A percentile compares a stretch with the other conserved stretches of the same genome.
Evolutionary conservation across 2,329 filamentous ascomycete genomes (phyloP).

Genomic region (Pseudopyrenochaeta lycopersici): DNA sequence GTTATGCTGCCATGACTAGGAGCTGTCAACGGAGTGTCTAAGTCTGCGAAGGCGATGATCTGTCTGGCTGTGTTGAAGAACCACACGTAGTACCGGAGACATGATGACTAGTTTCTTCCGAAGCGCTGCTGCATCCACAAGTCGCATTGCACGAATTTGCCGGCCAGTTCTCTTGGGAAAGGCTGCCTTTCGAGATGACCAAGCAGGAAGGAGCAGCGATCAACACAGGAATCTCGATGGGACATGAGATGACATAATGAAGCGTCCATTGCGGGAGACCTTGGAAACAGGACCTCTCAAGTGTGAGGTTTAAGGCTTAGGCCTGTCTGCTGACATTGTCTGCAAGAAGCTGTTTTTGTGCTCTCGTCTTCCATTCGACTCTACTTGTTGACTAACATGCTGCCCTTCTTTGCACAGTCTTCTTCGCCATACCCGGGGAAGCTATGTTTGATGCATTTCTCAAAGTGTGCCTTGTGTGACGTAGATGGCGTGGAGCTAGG

Average conservation of each 20-base stretch:
- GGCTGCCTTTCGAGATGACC: slow-evolving; percentile 12
- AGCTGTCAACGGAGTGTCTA: slow-evolving; percentile 14
- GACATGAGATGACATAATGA: slow-evolving; percentile 4
- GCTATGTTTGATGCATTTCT: slow-evolving; percentile 4
- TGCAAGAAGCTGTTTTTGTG: slow-evolving; percentile 19
- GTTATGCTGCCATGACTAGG: slow-evolving; percentile 41
- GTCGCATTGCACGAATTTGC: slow-evolving; percentile 10
- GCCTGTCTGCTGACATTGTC: slow-evolving; percentile 44
- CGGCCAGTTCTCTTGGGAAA: slow-evolving; percentile 20
- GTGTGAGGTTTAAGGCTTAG: slow-evolving; percentile 54
- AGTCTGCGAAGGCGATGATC: slow-evolving; percentile 24
- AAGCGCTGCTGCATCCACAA: slow-evolving; percentile 19
- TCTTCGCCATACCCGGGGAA: slow-evolving; percentile 30
- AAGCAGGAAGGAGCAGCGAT: slow-evolving; percentile 13
- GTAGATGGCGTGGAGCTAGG: slow-evolving; percentile 26
- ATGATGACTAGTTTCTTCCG: slow-evolving; percentile 21
- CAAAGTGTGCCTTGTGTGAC: slow-evolving; percentile 8
- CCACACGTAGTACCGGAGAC: slow-evolving; percentile 3
- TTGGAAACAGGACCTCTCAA: slow-evolving; percentile 47
- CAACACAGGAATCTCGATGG: slow-evolving; percentile 10
- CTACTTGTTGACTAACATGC: slow-evolving; percentile 18
- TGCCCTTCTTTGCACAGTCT: slow-evolving; percentile 19
- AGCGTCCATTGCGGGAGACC: slow-evolving; percentile 17
- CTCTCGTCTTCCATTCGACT: slow-evolving; percentile 8
- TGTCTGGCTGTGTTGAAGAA: slow-evolving; percentile 15